Evolutionary conservation across 768 basidiomycete species (phyloP).

Genomic region (Tricholoma saponaceum): DNA sequence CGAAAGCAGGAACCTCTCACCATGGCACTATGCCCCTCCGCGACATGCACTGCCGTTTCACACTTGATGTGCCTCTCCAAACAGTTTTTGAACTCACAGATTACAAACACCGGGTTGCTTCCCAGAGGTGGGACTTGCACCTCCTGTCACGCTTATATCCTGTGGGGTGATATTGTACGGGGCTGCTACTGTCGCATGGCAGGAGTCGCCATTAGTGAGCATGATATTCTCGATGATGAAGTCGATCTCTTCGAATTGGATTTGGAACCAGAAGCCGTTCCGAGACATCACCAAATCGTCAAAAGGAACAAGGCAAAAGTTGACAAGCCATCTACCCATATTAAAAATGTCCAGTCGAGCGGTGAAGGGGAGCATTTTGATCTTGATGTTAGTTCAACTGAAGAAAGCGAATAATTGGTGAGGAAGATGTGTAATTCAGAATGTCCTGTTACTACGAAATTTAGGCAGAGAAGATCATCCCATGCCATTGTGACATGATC

Average conservation of each 20-base stretch:
- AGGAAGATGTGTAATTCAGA: neutral
- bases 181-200: conserved; percentile 53
- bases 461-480: neutral
- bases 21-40: conserved; percentile 49
- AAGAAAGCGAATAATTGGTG: neutral
- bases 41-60: conserved; percentile 45
- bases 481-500: neutral
- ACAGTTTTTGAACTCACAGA: conserved; percentile 33
- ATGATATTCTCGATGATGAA: conserved; percentile 24
- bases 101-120: conserved; percentile 31
- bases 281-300: conserved; percentile 1
- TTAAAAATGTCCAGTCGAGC: conserved; percentile 7
- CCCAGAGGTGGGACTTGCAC: conserved; percentile 62
- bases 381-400: conserved; percentile 19
- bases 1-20: conserved; percentile 44
- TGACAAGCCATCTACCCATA: conserved; percentile 3
- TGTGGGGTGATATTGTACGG: conserved; percentile 69
- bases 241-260: conserved; percentile 32
- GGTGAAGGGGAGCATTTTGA: conserved; percentile 27
- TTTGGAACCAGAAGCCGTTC: conserved; percentile 10
- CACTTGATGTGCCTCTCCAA: conserved; percentile 57
- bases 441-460: too few species aligned
- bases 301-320: neutral
- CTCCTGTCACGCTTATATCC: conserved; percentile 46
- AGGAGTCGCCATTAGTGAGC: conserved; percentile 25